Conservation (phyloP, 2,329 filamentous ascomycete species). For the Hansfordia pulvinata region DNA sequence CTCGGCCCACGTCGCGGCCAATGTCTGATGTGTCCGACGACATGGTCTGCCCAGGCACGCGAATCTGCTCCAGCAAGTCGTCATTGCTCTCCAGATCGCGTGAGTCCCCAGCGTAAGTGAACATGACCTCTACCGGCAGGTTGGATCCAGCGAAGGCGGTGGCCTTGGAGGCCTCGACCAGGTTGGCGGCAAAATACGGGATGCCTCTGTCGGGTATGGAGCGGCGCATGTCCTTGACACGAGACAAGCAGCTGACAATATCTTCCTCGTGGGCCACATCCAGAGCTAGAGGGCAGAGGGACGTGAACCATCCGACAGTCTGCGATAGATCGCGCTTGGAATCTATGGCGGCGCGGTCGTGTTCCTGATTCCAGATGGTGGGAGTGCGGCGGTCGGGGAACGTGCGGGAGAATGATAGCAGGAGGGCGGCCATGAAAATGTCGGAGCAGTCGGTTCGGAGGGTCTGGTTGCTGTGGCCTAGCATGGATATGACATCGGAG, state of each 20-base stretch:
- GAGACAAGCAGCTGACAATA: slow-evolving; percentile 33
- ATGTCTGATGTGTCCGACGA: slow-evolving; percentile 27
- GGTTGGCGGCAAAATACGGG: slow-evolving; percentile 31
- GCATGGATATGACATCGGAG: slow-evolving; percentile 24
- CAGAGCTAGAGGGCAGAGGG: slow-evolving; percentile 35
- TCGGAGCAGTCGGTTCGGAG: slow-evolving; percentile 38
- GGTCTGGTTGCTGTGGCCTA: slow-evolving; percentile 28
- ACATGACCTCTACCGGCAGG: slow-evolving; percentile 42
- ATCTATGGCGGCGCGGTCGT: slow-evolving; percentile 30
- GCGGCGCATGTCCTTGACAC: slow-evolving; percentile 37
- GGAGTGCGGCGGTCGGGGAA: slow-evolving; percentile 38
- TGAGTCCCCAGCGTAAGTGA: slow-evolving; percentile 38
- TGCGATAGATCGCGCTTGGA: slow-evolving; percentile 35
- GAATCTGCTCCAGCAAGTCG: slow-evolving; percentile 32
- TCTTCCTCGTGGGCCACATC: slow-evolving; percentile 29
- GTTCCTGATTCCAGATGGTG: slow-evolving; percentile 39
- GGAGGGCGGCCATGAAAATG: slow-evolving; percentile 36
- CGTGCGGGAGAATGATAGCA: slow-evolving; percentile 39
- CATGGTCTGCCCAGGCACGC: slow-evolving; percentile 23
- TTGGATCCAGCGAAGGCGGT: slow-evolving; percentile 23
- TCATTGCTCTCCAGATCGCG: slow-evolving; percentile 32
- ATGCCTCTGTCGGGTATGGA: slow-evolving; percentile 28
- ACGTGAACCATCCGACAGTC: slow-evolving; percentile 48
- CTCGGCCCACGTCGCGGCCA: slow-evolving; percentile 29
- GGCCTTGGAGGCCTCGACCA: slow-evolving; percentile 12